These are phyloP conservation scores for Collybia nuda DNA, from an alignment of 768 basidiomycete species.

Conservation along the genomic window DNA sequence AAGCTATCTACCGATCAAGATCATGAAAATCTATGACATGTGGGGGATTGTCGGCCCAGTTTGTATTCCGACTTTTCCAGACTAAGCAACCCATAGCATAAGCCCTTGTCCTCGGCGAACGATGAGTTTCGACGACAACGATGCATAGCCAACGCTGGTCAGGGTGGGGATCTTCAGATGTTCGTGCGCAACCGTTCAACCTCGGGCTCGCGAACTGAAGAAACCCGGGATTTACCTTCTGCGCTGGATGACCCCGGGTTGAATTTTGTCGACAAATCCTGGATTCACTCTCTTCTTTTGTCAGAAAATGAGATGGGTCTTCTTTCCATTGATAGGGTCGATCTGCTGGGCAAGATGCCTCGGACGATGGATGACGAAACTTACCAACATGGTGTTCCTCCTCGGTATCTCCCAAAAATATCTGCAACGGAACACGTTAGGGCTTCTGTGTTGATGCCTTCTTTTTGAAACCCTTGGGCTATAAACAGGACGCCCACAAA, in stretches of 20 bases:
- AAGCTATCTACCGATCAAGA: background rate
- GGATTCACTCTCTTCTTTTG: constrained; percentile 4
- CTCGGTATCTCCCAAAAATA: background rate
- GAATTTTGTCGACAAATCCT: constrained; percentile 6
- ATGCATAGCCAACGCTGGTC: background rate
- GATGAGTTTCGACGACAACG: background rate
- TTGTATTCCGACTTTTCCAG: background rate
- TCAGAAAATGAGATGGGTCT: constrained; percentile 5
- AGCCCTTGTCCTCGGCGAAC: constrained; percentile 1
- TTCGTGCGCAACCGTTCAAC: background rate
- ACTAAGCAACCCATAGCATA: background rate
- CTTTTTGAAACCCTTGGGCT: too few relatives aligned
- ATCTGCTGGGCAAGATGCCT: constrained; percentile 5
- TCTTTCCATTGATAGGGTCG: constrained; percentile 5
- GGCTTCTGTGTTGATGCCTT: too few relatives aligned
- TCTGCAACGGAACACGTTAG: too few relatives aligned
- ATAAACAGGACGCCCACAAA: background rate
- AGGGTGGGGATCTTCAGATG: constrained; percentile 8
- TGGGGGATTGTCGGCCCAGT: background rate
- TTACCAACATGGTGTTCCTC: background rate
- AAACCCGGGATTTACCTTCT: constrained; percentile 9
- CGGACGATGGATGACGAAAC: constrained; percentile 5
- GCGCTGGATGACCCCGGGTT: constrained; percentile 6
- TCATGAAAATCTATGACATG: background rate
- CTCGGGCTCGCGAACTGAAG: constrained; percentile 10